Base-by-base conservation (phyloP, 371 early-diverging fungal genomes). In the Mortierella sp. region DNA sequence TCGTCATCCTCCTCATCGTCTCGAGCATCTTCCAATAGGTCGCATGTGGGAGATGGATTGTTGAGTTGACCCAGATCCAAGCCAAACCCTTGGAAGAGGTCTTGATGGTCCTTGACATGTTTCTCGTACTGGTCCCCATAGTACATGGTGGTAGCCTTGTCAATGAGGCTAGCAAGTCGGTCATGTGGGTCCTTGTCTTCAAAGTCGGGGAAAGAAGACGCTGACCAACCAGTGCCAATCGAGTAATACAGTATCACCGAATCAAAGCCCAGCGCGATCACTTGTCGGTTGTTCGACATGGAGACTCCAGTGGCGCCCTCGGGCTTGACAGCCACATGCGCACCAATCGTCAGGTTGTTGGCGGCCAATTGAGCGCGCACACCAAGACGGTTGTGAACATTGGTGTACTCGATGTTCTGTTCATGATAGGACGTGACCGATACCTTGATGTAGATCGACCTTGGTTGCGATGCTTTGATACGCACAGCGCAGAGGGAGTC, bases 291-390 rank as follows among this genome's bases (percentile, higher is more conserved):
- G 55, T 76, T 68, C 43, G 77, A 50, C 59, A 76, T 57, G 34
- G 69, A 56, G 21, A 76, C 66, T 10, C 77, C 77, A 1, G 54
- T 61, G 16, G 50, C 50, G 13, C 77, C 77, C 19, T 76, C 77
- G 2, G 77, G 29, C 44, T 65, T 65, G 58, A 76, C 61, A 9
- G 69, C 50, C 10, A 69, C 69, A 52, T 39, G 52, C 14, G 58
- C 62, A 17, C 68, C 77, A 25, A 65, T 57, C 2, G 69, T 69
- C 66, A 76, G 31, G 52, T 76, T 69, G 59, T 76, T 76, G 52
- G 77, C 68, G 1, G 10, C 24, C 44, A 68, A 44, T n/a, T 44
- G 61, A 27, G 64, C 43, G 21, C 62, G 69, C 31, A 76, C 31
- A 10, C 65, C 65, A 0, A 76, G 67, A 39, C 65, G 56, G 48